These are phyloP conservation scores for Symbiotaphrina buchneri DNA, from an alignment of 495 filamentous ascomycete species.

Conservation along the genomic window DNA sequence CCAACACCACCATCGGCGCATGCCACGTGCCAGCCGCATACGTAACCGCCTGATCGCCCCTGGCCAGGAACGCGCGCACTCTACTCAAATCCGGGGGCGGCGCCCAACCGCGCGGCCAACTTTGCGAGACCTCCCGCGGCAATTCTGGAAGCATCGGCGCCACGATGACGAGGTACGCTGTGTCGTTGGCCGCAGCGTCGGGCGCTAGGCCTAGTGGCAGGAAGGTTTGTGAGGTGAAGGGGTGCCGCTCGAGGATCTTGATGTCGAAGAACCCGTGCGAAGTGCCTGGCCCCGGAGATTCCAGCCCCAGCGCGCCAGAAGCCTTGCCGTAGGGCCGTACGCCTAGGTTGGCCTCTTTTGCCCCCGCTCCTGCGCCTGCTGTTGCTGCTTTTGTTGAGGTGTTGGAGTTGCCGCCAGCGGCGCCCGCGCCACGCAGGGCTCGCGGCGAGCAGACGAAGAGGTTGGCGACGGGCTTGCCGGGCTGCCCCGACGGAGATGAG, in stretches of 20 bases:
- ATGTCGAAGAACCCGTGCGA: conserved; percentile 32
- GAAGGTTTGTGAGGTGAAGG: conserved; percentile 85
- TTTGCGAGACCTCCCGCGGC: conserved; percentile 11
- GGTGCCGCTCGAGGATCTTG: conserved; percentile 72
- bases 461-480: conserved; percentile 45
- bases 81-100: conserved; percentile 44
- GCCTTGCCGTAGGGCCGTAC: background rate
- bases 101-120: conserved; percentile 14
- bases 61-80: conserved; percentile 57
- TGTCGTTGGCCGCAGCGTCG: conserved; percentile 11
- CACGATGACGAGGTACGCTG: conserved; percentile 69
- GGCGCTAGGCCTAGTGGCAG: conserved; percentile 42
- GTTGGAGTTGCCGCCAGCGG: background rate
- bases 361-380: conserved; percentile 2
- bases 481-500: conserved; percentile 34
- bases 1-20: conserved; percentile 86
- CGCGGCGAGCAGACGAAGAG: conserved; percentile 80
- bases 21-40: conserved; percentile 92
- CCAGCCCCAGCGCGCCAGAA: background rate
- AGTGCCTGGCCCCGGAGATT: conserved; percentile 1
- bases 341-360: too few relatives aligned
- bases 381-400: conserved; percentile 1
- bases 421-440: conserved; percentile 13
- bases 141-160: conserved; percentile 37
- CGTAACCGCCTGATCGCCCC: conserved; percentile 66